Conservation (phyloP, 495 filamentous ascomycete genomes). For the Tuber indicum region DNA sequence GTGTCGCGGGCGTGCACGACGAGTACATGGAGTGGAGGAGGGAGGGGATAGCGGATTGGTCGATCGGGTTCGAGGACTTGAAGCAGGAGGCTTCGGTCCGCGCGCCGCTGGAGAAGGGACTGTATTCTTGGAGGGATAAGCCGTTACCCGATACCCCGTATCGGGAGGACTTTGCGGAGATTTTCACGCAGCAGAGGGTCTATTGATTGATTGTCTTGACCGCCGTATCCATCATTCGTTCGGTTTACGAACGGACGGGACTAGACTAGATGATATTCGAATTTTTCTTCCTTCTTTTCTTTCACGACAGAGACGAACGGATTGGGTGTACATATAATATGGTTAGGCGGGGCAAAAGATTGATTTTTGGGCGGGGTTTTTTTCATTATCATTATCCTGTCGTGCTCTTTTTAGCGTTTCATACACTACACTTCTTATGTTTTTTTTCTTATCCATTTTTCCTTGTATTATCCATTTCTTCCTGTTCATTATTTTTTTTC, state of each 20-base stretch:
- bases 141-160: constrained; percentile 29
- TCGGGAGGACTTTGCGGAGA: constrained; percentile 16
- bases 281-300: not conserved
- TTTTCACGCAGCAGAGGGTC: constrained; percentile 13
- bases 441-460: not conserved
- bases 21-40: constrained; percentile 41
- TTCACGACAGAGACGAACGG: constrained; percentile 2
- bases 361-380: not conserved
- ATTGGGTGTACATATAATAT: not conserved
- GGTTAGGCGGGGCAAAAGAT: not conserved
- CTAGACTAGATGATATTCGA: not conserved
- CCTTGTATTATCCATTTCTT: constrained; percentile 9
- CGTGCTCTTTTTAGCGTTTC: constrained; percentile 4
- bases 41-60: constrained; percentile 33
- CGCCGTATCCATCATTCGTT: not conserved
- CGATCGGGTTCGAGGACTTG: constrained; percentile 30
- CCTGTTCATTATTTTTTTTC: not conserved
- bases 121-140: constrained; percentile 20
- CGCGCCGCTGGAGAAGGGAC: constrained; percentile 14
- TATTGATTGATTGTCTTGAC: constrained; percentile 4
- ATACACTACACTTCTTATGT: not conserved
- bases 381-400: constrained; percentile 2
- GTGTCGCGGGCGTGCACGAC: constrained; percentile 40
- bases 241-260: not conserved
- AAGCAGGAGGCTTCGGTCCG: constrained; percentile 11